A percentile compares a stretch with the other conserved stretches of the same genome.
phyloP scores from a whole-genome alignment of 106 monocot species.

The Dendrobium catenatum region DNA sequence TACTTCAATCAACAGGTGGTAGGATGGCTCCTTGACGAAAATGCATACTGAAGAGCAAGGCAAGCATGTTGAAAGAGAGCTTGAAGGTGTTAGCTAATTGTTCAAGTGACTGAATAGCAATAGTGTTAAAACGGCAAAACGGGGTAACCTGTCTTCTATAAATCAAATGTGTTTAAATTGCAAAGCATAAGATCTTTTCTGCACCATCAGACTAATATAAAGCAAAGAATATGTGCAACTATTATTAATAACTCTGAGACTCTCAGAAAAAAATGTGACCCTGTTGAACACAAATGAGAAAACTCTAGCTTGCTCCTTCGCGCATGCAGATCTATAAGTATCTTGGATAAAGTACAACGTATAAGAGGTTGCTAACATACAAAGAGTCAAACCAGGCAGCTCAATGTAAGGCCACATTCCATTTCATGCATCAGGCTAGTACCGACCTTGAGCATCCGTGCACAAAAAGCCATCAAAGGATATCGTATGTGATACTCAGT shows the following conservation, averaged over 20 bases:
- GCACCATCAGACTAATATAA: too few species aligned
- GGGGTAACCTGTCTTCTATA: background rate
- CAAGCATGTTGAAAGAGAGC: background rate
- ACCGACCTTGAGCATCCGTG: background rate
- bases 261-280: too few species aligned
- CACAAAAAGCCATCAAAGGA: background rate
- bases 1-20: background rate
- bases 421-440: too few species aligned
- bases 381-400: too few species aligned
- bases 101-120: background rate
- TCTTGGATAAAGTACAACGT: too few species aligned
- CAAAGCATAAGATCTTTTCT: too few species aligned
- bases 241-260: too few species aligned
- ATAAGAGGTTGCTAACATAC: too few species aligned
- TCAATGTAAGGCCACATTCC: too few species aligned
- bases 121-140: background rate
- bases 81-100: background rate
- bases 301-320: background rate
- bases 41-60: background rate
- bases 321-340: background rate
- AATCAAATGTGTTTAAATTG: too few species aligned
- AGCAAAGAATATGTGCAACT: too few species aligned
- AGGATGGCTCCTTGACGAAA: background rate
- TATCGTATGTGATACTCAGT: background rate
- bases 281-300: too few species aligned